Conservation (phyloP, 768 basidiomycete genomes). For the Neoboletus magnificus region DNA sequence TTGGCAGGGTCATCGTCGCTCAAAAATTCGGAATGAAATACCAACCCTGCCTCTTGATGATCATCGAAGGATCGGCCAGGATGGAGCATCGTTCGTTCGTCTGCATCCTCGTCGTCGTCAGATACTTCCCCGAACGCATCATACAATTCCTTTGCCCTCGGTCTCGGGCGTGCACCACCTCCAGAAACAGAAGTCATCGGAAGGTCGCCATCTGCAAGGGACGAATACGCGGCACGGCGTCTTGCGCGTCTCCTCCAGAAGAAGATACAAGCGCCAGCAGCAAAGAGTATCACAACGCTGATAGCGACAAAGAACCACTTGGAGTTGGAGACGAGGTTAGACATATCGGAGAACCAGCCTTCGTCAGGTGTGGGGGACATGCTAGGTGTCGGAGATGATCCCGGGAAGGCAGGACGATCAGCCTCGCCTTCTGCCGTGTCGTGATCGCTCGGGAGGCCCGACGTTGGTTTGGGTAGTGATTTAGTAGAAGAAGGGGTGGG, state of each 20-base stretch:
- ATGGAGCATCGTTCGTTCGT: conserved; percentile 67
- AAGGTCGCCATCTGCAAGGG: conserved; percentile 63
- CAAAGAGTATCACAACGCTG: conserved; percentile 76
- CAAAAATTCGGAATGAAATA: conserved; percentile 77
- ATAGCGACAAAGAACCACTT: conserved; percentile 90
- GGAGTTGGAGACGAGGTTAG: conserved; percentile 65
- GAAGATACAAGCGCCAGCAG: conserved; percentile 63
- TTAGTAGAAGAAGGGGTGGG: conserved; percentile 50
- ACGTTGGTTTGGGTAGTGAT: conserved; percentile 80
- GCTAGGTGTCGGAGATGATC: conserved; percentile 35
- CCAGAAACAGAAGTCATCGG: conserved; percentile 70
- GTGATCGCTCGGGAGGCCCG: conserved; percentile 83
- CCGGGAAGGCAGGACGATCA: conserved; percentile 65
- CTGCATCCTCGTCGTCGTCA: conserved; percentile 76
- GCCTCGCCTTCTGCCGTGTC: conserved; percentile 78
- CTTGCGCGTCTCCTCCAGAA: conserved; percentile 67
- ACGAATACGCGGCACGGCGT: conserved; percentile 49
- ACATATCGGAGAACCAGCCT: conserved; percentile 83
- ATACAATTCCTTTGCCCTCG: conserved; percentile 85
- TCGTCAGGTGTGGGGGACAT: conserved; percentile 65
- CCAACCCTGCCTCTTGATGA: conserved; percentile 39
- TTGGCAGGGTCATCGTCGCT: conserved; percentile 67
- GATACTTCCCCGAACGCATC: conserved; percentile 93
- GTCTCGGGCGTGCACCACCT: conserved; percentile 32
- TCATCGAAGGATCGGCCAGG: conserved; percentile 33